Base-by-base conservation (phyloP, 1,139 yeast species). In the Candida glucosophila region DNA sequence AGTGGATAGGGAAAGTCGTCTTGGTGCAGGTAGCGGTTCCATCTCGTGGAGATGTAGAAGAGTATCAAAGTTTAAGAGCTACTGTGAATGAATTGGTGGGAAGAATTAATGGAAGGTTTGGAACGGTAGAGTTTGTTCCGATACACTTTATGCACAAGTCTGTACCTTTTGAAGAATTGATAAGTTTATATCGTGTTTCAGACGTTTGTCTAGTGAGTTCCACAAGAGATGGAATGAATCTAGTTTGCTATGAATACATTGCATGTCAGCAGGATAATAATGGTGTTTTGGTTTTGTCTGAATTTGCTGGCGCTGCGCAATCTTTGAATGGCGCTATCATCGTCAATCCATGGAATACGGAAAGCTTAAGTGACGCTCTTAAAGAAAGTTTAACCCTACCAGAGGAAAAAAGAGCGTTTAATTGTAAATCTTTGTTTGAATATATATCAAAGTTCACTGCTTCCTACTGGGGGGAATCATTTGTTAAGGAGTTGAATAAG, bases 261-360 rank as follows among this genome's bases (percentile, higher is more conserved):
- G 96, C 98, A 1, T 88, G 97, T 47, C 99, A 90, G 52, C 73
- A 81, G 40, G 77, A 77, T 25, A 76, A 77, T 32, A 79, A 85
- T 37, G 99, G 99, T 6, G 75, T 85, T 3, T 64, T 90, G 39
- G 80, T 90, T 25, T 57, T 90, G 34, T 78, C 93, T 24, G 99
- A 90, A 54, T 90, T 90, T 58, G 93, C 98, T 0, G 99, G 99
- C 24, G 98, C 98, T n/a, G 97, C 98, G 1, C 99, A 90, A 55
- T 79, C 93, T 1, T 62, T 90, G 36, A 90, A 90, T 47, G 98
- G 99, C 14, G 86, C 95, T 2, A 53, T 90, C 13, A 77, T 90
- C 34, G 95, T 90, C 17, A 90, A 90, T 47, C 99, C 99, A 3
- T 90, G 99, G 99, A 90, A 88, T 51, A 88, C 90, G 11, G 98